phyloP scores from a whole-genome alignment of 2,329 filamentous ascomycete species.

The Diplodia scrobiculata region DNA sequence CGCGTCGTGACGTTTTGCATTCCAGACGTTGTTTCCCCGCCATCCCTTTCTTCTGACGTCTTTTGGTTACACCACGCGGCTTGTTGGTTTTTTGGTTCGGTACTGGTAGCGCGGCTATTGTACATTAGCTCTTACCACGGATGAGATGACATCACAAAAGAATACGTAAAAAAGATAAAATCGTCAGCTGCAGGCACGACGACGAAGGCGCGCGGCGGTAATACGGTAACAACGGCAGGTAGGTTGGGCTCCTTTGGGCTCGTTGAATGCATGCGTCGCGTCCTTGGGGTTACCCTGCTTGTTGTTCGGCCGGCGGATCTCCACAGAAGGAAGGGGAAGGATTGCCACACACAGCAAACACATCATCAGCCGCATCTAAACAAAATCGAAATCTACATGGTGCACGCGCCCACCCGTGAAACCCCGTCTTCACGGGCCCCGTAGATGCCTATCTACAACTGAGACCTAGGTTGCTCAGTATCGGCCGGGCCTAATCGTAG shows the following conservation, averaged over 20 bases:
- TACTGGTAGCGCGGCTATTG: background rate
- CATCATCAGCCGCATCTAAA: background rate
- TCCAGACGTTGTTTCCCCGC: background rate
- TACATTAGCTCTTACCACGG: background rate
- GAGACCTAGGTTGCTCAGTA: background rate
- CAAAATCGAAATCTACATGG: background rate
- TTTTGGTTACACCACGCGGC: background rate
- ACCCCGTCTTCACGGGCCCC: background rate
- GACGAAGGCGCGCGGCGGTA: background rate
- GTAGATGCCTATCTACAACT: slow-evolving; percentile 6
- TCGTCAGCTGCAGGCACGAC: background rate
- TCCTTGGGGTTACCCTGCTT: background rate
- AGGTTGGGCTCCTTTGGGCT: background rate
- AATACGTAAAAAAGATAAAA: background rate
- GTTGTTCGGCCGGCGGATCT: background rate
- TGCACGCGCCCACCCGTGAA: background rate
- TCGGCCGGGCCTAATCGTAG: background rate
- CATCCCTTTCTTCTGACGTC: background rate
- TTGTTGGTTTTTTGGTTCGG: background rate
- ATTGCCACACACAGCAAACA: background rate
- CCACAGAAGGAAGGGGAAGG: background rate
- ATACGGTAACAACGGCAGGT: background rate
- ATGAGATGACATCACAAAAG: background rate
- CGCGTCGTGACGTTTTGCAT: background rate
- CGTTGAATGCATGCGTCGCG: background rate